Percentiles rank a stretch among this genome's conserved stretches.
phyloP scores from a whole-genome alignment of 805 yeast genomes.

The Ascoidea asiatica region DNA sequence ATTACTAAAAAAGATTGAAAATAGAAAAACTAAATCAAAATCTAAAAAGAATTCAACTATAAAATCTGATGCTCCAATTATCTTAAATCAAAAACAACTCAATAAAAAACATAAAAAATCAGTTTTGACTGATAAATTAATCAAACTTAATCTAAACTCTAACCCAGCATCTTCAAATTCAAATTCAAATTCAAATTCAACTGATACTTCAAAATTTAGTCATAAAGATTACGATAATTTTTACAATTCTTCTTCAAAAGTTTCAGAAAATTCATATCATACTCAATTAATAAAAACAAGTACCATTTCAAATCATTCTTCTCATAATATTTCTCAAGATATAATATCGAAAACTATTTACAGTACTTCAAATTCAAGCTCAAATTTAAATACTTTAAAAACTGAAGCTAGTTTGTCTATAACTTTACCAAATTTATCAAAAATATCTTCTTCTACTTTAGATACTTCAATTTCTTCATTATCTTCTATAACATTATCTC shows the following conservation, averaged over 20 bases:
- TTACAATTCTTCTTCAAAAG: too few relatives aligned
- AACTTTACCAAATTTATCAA: conserved; percentile 9
- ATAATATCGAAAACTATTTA: too few relatives aligned
- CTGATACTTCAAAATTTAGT: too few relatives aligned
- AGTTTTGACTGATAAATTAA: neutral
- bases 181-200: too few relatives aligned
- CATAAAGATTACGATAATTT: too few relatives aligned
- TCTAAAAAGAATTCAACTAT: conserved; percentile 7
- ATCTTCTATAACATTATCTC: neutral
- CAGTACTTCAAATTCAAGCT: conserved; percentile 4
- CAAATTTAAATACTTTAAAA: neutral
- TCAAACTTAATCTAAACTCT: neutral
- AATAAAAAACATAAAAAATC: neutral
- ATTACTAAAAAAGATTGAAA: conserved; percentile 40
- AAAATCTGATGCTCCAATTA: conserved; percentile 22
- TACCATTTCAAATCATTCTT: too few relatives aligned
- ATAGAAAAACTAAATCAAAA: conserved; percentile 16
- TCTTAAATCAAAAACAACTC: neutral
- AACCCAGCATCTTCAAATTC: neutral
- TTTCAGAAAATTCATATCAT: too few relatives aligned
- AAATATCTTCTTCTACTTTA: conserved; percentile 1
- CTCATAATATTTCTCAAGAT: too few relatives aligned
- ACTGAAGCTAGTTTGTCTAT: conserved; percentile 12
- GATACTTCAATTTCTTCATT: neutral
- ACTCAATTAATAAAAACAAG: too few relatives aligned